phyloP scores from a whole-genome alignment of 2,329 filamentous ascomycete species.

The Aspergillus texensis region DNA sequence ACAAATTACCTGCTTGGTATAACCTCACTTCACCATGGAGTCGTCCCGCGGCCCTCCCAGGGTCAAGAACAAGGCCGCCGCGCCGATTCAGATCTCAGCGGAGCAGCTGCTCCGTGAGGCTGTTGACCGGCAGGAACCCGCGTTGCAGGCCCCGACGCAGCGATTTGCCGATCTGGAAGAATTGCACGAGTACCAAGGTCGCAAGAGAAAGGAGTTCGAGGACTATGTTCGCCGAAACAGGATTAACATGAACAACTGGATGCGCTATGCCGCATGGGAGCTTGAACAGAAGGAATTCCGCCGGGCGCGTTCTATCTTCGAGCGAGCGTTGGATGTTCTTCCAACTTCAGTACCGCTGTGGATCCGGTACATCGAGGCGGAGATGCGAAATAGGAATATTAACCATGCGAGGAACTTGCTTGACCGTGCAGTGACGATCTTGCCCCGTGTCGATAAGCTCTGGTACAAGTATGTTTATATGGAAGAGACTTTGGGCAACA shows the following conservation, averaged over 20 bases:
- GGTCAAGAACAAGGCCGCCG: conserved; percentile 98
- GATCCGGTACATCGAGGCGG: conserved; percentile 91
- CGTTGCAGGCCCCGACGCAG: conserved; percentile 86
- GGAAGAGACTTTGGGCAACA: conserved; percentile 96
- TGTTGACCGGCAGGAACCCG: conserved; percentile 90
- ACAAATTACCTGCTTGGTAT: not conserved
- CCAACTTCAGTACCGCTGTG: conserved; percentile 83
- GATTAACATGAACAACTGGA: conserved; percentile 98
- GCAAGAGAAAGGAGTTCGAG: conserved; percentile 95
- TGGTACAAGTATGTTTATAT: conserved; percentile 99
- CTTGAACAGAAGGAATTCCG: conserved; percentile 97
- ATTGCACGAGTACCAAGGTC: conserved; percentile 93
- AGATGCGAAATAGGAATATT: conserved; percentile 95
- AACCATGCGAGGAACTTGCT: conserved; percentile 94
- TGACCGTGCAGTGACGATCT: conserved; percentile 88
- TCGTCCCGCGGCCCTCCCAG: conserved; percentile 84
- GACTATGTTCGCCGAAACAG: conserved; percentile 95
- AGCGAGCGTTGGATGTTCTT: conserved; percentile 90
- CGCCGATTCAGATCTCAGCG: conserved; percentile 87
- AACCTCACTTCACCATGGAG: conserved; percentile 67
- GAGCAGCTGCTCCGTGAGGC: conserved; percentile 97
- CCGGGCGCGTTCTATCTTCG: conserved; percentile 88
- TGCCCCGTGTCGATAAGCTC: conserved; percentile 90
- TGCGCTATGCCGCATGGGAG: conserved; percentile 96
- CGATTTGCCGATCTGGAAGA: conserved; percentile 96